A percentile compares a stretch with the other conserved stretches of the same genome.
These are phyloP conservation scores for Suillus subluteus DNA, from an alignment of 768 basidiomycete genomes.

Conservation along the genomic window DNA sequence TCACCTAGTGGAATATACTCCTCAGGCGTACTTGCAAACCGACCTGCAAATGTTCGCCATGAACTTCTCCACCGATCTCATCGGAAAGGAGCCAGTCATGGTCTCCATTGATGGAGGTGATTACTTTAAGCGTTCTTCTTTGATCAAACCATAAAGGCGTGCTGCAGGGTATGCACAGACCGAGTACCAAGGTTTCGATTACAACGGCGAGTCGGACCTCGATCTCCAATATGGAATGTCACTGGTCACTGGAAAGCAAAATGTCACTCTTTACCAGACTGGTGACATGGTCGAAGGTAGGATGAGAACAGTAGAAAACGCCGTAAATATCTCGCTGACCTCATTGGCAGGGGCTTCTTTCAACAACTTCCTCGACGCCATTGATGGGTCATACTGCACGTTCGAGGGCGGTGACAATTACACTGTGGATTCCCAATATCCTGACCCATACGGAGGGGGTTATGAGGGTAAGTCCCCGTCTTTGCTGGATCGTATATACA, in stretches of 20 bases:
- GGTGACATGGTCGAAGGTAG: slow-evolving; percentile 46
- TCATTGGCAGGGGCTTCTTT: slow-evolving; percentile 43
- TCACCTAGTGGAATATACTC: slow-evolving; percentile 39
- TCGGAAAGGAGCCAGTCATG: slow-evolving; percentile 31
- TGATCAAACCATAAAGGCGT: slow-evolving; percentile 11
- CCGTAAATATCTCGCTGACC: background rate
- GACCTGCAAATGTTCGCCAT: slow-evolving; percentile 40
- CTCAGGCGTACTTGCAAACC: slow-evolving; percentile 30
- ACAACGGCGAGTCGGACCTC: slow-evolving; percentile 59
- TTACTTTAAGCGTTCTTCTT: background rate
- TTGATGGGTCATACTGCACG: slow-evolving; percentile 48
- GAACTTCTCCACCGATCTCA: slow-evolving; percentile 26
- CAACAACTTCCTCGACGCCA: slow-evolving; percentile 51
- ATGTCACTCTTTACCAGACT: slow-evolving; percentile 47
- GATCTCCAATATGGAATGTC: slow-evolving; percentile 61
- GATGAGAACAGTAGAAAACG: background rate
- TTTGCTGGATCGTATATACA: too few species aligned
- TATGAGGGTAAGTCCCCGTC: slow-evolving; percentile 18
- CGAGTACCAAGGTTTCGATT: slow-evolving; percentile 40
- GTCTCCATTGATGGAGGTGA: slow-evolving; percentile 42
- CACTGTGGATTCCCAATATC: slow-evolving; percentile 39
- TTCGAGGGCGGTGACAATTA: slow-evolving; percentile 49
- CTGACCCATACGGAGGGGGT: slow-evolving; percentile 29
- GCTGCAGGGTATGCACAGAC: slow-evolving; percentile 32
- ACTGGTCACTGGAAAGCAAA: slow-evolving; percentile 44